Evolutionary conservation across 352 stramenopile species (phyloP).

Genomic region (Globisporangium radiosum): DNA sequence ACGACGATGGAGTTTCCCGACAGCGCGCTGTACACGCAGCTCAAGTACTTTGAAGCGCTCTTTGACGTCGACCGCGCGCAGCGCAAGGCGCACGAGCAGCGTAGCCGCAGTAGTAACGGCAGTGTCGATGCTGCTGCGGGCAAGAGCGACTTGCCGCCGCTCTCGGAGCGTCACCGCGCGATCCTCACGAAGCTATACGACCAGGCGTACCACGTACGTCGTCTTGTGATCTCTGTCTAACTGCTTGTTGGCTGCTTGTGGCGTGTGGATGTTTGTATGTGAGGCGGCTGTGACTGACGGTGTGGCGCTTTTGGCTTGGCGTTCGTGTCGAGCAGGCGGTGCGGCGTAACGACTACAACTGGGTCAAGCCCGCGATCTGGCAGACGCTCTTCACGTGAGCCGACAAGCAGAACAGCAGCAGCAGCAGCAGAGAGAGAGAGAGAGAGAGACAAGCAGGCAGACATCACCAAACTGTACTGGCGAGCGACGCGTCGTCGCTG

Average conservation of each 20-base stretch:
- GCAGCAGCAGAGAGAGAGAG: background rate
- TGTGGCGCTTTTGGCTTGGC: background rate
- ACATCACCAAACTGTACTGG: background rate
- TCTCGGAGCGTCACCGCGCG: slow-evolving; percentile 61
- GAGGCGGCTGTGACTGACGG: slow-evolving; percentile 1
- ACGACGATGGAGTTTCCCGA: slow-evolving; percentile 89
- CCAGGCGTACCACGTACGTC: slow-evolving; percentile 65
- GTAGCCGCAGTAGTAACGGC: slow-evolving; percentile 20
- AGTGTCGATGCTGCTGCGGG: slow-evolving; percentile 10
- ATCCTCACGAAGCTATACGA: slow-evolving; percentile 75
- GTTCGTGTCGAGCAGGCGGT: slow-evolving; percentile 39
- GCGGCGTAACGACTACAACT: slow-evolving; percentile 90
- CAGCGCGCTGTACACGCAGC: slow-evolving; percentile 91
- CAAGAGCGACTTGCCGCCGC: slow-evolving; percentile 28
- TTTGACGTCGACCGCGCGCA: slow-evolving; percentile 91
- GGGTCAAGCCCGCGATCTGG: slow-evolving; percentile 90
- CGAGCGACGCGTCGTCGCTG: background rate
- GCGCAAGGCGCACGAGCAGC: slow-evolving; percentile 73
- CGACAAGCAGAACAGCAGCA: background rate
- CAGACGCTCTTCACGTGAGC: slow-evolving; percentile 74
- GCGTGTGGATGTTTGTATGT: background rate
- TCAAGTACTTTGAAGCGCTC: slow-evolving; percentile 96
- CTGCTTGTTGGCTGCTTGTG: background rate
- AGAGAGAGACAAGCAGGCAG: background rate
- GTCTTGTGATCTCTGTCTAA: no score